Percentiles rank a stretch among this genome's conserved stretches.
Evolutionary conservation across 1,284 basidiomycete species (phyloP).

Genomic region (Fomitopsis schrenkii): DNA sequence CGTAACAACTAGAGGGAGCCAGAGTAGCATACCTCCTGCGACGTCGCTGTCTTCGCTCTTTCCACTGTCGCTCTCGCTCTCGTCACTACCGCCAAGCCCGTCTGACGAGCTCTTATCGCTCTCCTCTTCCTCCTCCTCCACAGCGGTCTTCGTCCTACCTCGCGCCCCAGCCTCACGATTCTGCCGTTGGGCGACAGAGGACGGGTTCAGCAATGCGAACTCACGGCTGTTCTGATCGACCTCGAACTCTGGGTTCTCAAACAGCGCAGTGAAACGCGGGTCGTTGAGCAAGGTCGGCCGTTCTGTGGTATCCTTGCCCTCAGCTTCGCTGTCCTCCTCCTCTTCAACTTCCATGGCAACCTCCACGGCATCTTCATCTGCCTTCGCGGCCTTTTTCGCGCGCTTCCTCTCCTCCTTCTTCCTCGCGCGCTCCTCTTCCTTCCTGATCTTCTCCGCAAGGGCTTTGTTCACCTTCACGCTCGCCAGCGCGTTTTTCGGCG

Average conservation of each 20-base stretch:
- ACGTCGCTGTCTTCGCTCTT: conserved; percentile 49
- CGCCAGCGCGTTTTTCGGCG: conserved; percentile 50
- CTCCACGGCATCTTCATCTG: conserved; percentile 38
- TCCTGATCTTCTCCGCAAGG: conserved; percentile 82
- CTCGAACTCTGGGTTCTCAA: conserved; percentile 91
- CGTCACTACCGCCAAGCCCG: conserved; percentile 45
- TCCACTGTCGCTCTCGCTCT: conserved; percentile 19
- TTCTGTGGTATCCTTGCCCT: conserved; percentile 32
- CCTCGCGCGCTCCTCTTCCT: conserved; percentile 68
- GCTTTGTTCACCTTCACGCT: conserved; percentile 89
- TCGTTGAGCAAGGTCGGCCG: conserved; percentile 72
- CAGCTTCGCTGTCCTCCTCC: conserved; percentile 34
- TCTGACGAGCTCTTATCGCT: conserved; percentile 79
- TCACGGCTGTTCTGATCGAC: conserved; percentile 89
- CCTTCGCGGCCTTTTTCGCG: conserved; percentile 38
- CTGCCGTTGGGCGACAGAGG: conserved; percentile 53
- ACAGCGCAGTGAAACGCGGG: conserved; percentile 88
- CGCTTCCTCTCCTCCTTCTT: conserved; percentile 60
- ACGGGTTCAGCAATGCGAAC: conserved; percentile 90
- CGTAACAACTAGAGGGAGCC: conserved; percentile 12
- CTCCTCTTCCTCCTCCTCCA: conserved; percentile 88
- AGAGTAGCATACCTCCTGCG: conserved; percentile 40
- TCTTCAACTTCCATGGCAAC: conserved; percentile 11
- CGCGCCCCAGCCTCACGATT: conserved; percentile 22
- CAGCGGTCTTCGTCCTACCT: conserved; percentile 64